Evolutionary conservation across 345 rosid species (phyloP), one percentile per base, ranked within the genome.

Genomic region (Gossypium longicalyx): DNA sequence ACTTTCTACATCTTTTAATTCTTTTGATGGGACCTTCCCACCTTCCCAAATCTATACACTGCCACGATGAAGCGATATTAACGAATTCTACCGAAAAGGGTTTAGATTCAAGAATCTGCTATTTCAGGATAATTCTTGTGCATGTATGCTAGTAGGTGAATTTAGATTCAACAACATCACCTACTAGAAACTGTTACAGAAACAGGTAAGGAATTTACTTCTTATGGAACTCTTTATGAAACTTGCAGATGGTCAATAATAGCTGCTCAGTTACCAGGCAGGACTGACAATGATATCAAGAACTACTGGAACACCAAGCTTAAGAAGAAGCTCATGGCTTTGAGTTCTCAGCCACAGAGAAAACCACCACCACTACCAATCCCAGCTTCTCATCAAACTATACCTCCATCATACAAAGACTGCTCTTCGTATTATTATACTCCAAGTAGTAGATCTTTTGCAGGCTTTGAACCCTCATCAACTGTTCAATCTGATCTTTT

Each of bases 261-360:
- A 76, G 98, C 98, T 70, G 96, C 90, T 86, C 98, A 93, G 77
- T 86, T 91, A 71, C 98, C 97, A 19, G 97, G 97, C 41, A 87
- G 98, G 80, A 94, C 98, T 12, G 98, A 94, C 67, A 94, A 94
- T 71, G 98, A 94, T 82, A 90, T 94, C 58, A 94, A 94, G 80
- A 94, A 94, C 82, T 87, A 91, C 79, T 94, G 97, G 98, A 94
- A 91, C 86, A 94, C 97, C 44, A 94, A 94, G 87, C 95, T 94
- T 59, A 94, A 90, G 91, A 94, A 91, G 85, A 94, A 88, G 80
- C 85, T 90, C 73, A 80, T 89, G 83, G 87, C 80, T 41, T 76
- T 82, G 76, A 68, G 73, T 56, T 82, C 88, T 74, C 86, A 81
- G 7, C 34, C 78, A 51, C 84, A 84, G 69, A 87, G 83, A 84